Conservation (phyloP, 2,329 filamentous ascomycete genomes). For the Colletotrichum horii region DNA sequence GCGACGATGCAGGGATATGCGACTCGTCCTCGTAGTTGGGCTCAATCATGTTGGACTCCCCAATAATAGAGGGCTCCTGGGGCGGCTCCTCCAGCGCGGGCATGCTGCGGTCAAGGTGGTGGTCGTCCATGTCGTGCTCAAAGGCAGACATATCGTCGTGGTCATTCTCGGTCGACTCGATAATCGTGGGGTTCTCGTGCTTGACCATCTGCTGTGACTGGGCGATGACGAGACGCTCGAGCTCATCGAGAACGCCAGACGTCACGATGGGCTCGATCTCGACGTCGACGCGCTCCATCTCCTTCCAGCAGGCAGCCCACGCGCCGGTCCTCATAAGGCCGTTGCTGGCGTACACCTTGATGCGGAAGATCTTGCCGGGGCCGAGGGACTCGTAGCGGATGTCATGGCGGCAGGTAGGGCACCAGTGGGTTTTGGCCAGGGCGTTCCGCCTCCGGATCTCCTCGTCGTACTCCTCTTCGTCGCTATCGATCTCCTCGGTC, state of each 20-base stretch:
- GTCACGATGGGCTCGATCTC: conserved; percentile 82
- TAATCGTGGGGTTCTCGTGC: conserved; percentile 28
- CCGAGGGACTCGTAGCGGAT: conserved; percentile 61
- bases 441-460: conserved; percentile 18
- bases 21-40: conserved; percentile 5
- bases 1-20: not conserved
- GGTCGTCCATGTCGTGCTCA: not conserved
- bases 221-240: conserved; percentile 59
- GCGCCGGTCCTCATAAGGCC: conserved; percentile 90
- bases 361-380: conserved; percentile 66
- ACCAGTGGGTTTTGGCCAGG: conserved; percentile 56
- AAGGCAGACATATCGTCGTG: conserved; percentile 4
- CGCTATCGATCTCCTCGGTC: conserved; percentile 49
- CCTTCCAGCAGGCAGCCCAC: conserved; percentile 92
- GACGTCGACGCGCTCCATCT: conserved; percentile 98
- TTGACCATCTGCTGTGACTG: conserved; percentile 42
- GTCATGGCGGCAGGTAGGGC: conserved; percentile 58
- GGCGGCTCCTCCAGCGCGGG: conserved; percentile 2
- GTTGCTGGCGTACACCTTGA: conserved; percentile 94
- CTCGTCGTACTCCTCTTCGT: conserved; percentile 47
- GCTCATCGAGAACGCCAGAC: conserved; percentile 55
- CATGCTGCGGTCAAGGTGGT: not conserved
- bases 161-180: conserved; percentile 19
- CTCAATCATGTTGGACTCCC: conserved; percentile 15
- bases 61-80: not conserved